Evolutionary conservation across 2,329 filamentous ascomycete genomes (phyloP).

Genomic region (Cryphonectria radicalis): DNA sequence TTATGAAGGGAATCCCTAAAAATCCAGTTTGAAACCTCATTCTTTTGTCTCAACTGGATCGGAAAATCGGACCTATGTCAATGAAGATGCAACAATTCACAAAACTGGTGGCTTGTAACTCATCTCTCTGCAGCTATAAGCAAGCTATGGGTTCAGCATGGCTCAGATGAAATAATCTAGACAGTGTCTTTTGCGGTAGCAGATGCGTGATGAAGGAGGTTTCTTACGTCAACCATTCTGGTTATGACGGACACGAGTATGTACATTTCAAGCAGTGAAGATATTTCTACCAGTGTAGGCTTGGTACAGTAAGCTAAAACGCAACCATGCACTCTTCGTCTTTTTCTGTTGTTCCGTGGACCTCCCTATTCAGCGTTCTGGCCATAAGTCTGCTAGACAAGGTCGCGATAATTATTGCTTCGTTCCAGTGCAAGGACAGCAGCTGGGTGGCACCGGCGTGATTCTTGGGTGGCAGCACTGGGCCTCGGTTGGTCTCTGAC

Average conservation of each 20-base stretch:
- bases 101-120: not conserved
- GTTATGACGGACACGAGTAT: constrained; percentile 13
- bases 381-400: not conserved
- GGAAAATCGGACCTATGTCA: no score
- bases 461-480: constrained; percentile 13
- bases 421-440: constrained; percentile 8
- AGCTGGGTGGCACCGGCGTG: constrained; percentile 8
- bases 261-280: constrained; percentile 18
- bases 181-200: no score
- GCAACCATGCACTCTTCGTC: constrained; percentile 7
- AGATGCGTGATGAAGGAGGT: no score
- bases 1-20: no score
- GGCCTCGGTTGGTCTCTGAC: constrained; percentile 8
- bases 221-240: not conserved
- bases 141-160: no score
- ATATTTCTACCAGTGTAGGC: constrained; percentile 9
- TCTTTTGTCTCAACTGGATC: no score
- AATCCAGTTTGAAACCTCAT: no score
- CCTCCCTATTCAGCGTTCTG: constrained; percentile 9
- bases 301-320: not conserved
- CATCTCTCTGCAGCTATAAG: not conserved
- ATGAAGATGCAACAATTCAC: no score
- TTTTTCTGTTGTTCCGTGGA: constrained; percentile 3
- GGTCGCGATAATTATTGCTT: not conserved
- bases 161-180: no score